Evolutionary conservation across 202 grass and related monocot species (phyloP), one percentile per base, ranked within the genome.

Genomic region (Bolboschoenoplectus hybrid): DNA sequence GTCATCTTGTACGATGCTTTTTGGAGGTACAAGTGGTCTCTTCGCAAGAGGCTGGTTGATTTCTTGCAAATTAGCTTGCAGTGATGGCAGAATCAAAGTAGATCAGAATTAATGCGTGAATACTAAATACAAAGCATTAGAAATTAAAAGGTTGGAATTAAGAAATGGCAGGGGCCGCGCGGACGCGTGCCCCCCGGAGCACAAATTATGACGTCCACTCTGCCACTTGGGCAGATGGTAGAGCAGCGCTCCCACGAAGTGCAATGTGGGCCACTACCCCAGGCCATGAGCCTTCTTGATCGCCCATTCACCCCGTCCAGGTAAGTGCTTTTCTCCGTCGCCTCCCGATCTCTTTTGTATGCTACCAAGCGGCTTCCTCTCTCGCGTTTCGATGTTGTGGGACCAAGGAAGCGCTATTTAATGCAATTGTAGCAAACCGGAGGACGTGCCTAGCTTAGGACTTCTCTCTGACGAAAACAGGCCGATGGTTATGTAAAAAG

Each of bases 301-400:
- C 77, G 12, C 71, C 32, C 43, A 84, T 88, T 0, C n/a, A 88
- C 89, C 86, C 83, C 79, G 83, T 65, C 86, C 86, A 91, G 79
- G 79, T 88, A 91, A 88, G 86, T 88, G 80, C 66, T 36, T 7
- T 2, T 0, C 0, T 53, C 58, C 0, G 40, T 0, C 0, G 57
- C 14, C 53, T 13, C 61, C 0, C 6, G 4, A 43, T 0, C 0
- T 79, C 8, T 60, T 89, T 4, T 86, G 71, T 67, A 19, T 8
- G 1, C 34, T 45, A 69, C 1, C 12, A 10, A 39, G 19, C 1
- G 2, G 26, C 9, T 7, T 7, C 0, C 3, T 9, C 35, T 0
- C 0, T 7, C n/a, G 4, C 16, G 12, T 1, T 1, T 5, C 0
- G 2, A 10, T 61, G 58, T 57, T 74, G 81, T 78, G 86, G 71